phyloP scores from a whole-genome alignment of 2,329 filamentous ascomycete species.

The Alternaria rosae region DNA sequence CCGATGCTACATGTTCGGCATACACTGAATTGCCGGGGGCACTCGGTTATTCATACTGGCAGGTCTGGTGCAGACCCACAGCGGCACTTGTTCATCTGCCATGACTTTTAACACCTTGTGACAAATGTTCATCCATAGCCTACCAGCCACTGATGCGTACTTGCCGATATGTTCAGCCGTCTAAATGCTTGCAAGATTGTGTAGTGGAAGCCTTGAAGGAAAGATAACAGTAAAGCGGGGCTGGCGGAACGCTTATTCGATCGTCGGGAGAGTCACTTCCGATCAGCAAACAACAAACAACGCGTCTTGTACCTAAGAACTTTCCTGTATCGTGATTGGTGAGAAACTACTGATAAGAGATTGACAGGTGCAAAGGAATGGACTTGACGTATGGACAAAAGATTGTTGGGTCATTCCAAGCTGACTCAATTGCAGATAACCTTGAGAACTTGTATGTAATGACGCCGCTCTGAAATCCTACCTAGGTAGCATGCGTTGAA shows the following conservation, averaged over 20 bases:
- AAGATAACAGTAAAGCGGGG: constrained; percentile 9
- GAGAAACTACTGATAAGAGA: background rate
- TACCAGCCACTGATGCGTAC: background rate
- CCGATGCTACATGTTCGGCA: background rate
- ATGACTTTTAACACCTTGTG: background rate
- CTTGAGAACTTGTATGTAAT: background rate
- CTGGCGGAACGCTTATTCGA: constrained; percentile 1
- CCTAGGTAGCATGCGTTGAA: background rate
- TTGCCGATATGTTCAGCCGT: background rate
- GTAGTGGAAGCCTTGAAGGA: background rate
- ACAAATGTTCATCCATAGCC: background rate
- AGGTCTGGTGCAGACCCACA: background rate
- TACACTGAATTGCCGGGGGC: background rate
- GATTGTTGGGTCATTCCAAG: background rate
- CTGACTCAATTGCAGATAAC: background rate
- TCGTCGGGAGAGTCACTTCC: constrained; percentile 11
- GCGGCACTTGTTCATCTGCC: background rate
- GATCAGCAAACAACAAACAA: background rate
- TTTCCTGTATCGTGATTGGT: background rate
- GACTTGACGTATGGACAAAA: background rate
- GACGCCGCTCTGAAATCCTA: background rate
- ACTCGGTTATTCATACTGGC: background rate
- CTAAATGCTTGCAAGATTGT: background rate
- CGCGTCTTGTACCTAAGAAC: background rate
- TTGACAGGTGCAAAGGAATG: background rate